Percentiles rank a stretch among this genome's conserved stretches.
Evolutionary conservation across 75 land plant genomes (phyloP).

Genomic region (Chamaecyparis obtusa): DNA sequence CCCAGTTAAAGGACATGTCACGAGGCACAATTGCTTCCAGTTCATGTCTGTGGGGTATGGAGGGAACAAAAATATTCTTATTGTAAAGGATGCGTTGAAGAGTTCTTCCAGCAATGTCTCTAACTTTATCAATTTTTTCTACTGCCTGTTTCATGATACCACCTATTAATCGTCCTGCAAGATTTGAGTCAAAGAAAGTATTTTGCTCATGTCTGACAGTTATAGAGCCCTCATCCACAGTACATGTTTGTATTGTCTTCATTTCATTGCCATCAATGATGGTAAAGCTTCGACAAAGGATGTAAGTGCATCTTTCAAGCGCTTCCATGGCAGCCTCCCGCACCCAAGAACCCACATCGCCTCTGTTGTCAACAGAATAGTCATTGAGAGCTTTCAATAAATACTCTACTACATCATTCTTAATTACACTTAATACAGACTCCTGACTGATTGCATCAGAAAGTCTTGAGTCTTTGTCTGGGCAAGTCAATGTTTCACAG

Average conservation of each 20-base stretch:
- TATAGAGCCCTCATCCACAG: slow-evolving; percentile 7
- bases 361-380: slow-evolving; percentile 97
- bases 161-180: slow-evolving; percentile 64
- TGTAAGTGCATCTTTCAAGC: slow-evolving; percentile 70
- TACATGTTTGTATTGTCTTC: neutral
- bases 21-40: slow-evolving; percentile 65
- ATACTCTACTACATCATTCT: slow-evolving; percentile 60
- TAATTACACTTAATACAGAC: slow-evolving; percentile 43
- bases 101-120: slow-evolving; percentile 81
- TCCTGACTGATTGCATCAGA: slow-evolving; percentile 14
- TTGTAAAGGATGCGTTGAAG: slow-evolving; percentile 67
- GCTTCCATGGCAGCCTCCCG: slow-evolving; percentile 93
- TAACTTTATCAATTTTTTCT: slow-evolving; percentile 91
- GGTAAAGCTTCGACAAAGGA: slow-evolving; percentile 52
- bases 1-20: slow-evolving; percentile 66
- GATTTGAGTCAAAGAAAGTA: slow-evolving; percentile 42
- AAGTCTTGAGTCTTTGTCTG: slow-evolving; percentile 11
- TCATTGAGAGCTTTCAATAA: slow-evolving; percentile 89
- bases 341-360: slow-evolving; percentile 99
- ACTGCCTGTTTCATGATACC: slow-evolving; percentile 84
- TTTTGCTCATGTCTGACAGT: neutral
- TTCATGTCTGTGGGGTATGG: slow-evolving; percentile 60
- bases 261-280: neutral
- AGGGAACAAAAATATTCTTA: slow-evolving; percentile 32
- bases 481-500: slow-evolving; percentile 66